A percentile compares a stretch with the other conserved stretches of the same genome.
These are phyloP conservation scores for Magnaporthiopsis poae DNA, from an alignment of 2,329 filamentous ascomycete genomes.

Conservation along the genomic window DNA sequence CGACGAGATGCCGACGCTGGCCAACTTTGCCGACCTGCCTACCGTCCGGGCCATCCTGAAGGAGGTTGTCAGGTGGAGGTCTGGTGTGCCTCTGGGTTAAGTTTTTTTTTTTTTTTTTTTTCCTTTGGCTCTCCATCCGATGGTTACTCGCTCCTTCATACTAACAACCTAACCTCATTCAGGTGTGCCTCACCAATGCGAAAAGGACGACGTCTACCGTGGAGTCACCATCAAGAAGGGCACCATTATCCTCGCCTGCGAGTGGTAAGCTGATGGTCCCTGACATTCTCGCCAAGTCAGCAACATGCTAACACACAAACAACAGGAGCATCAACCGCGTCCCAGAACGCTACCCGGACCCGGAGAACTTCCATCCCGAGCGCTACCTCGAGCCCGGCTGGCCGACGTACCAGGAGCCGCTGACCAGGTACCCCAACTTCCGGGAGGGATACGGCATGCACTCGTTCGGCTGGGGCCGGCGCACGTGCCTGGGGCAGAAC, in stretches of 20 bases:
- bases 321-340: slow-evolving; percentile 48
- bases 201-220: slow-evolving; percentile 34
- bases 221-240: slow-evolving; percentile 39
- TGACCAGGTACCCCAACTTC: slow-evolving; percentile 53
- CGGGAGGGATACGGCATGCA: slow-evolving; percentile 49
- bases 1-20: slow-evolving; percentile 39
- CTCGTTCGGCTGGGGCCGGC: slow-evolving; percentile 55
- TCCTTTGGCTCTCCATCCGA: neutral
- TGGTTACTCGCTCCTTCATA: neutral
- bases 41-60: slow-evolving; percentile 46
- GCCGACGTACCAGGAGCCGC: slow-evolving; percentile 55
- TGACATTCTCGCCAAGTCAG: too few species aligned
- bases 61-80: slow-evolving; percentile 49
- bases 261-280: slow-evolving; percentile 29
- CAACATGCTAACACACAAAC: neutral
- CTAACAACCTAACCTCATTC: neutral
- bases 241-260: slow-evolving; percentile 39
- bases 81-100: slow-evolving; percentile 42
- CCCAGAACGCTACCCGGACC: slow-evolving; percentile 49
- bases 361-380: slow-evolving; percentile 53
- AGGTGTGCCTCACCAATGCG: slow-evolving; percentile 41
- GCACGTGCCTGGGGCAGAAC: slow-evolving; percentile 52
- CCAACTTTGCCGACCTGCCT: slow-evolving; percentile 40
- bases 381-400: slow-evolving; percentile 53
- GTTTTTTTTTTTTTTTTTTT: slow-evolving; percentile 5